Percentiles rank a stretch among this genome's conserved stretches.
phyloP scores from a whole-genome alignment of 495 filamentous ascomycete genomes.

The Talaromyces stipitatus region DNA sequence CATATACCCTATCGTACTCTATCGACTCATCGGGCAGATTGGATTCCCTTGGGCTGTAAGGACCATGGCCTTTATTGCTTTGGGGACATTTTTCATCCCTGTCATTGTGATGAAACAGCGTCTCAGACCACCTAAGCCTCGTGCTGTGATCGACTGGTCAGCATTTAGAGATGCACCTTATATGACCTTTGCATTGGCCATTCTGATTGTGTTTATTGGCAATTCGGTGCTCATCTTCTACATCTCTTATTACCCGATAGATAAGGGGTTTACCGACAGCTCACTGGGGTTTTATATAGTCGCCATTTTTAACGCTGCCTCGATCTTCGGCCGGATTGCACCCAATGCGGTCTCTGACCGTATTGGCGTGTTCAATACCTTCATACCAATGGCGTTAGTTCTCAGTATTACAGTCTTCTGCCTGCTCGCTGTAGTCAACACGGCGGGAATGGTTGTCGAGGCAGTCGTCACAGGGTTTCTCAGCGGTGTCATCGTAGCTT shows the following conservation, averaged over 20 bases:
- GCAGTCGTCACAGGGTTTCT: conserved; percentile 27
- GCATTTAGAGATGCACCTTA: conserved; percentile 27
- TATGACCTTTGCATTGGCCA: conserved; percentile 18
- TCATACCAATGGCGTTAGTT: conserved; percentile 19
- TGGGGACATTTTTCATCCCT: conserved; percentile 31
- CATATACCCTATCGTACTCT: conserved; percentile 42
- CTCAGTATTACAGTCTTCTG: conserved; percentile 21
- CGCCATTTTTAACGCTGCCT: conserved; percentile 32
- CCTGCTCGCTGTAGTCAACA: conserved; percentile 21
- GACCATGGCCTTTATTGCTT: conserved; percentile 36
- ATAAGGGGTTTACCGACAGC: conserved; percentile 43
- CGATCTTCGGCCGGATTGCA: conserved; percentile 29
- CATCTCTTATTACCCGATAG: conserved; percentile 48
- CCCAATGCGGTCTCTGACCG: conserved; percentile 29
- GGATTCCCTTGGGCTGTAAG: conserved; percentile 44
- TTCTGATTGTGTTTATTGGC: conserved; percentile 19
- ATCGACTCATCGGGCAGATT: conserved; percentile 27
- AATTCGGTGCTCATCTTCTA: conserved; percentile 29
- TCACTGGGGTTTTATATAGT: conserved; percentile 43
- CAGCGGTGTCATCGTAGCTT: conserved; percentile 25
- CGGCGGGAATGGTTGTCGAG: conserved; percentile 25
- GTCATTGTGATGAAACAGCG: conserved; percentile 34
- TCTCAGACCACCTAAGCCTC: conserved; percentile 7
- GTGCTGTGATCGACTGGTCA: conserved; percentile 17
- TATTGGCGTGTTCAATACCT: conserved; percentile 27